phyloP scores from a whole-genome alignment of 139 green algal genomes.

The Eudorina sp. region DNA sequence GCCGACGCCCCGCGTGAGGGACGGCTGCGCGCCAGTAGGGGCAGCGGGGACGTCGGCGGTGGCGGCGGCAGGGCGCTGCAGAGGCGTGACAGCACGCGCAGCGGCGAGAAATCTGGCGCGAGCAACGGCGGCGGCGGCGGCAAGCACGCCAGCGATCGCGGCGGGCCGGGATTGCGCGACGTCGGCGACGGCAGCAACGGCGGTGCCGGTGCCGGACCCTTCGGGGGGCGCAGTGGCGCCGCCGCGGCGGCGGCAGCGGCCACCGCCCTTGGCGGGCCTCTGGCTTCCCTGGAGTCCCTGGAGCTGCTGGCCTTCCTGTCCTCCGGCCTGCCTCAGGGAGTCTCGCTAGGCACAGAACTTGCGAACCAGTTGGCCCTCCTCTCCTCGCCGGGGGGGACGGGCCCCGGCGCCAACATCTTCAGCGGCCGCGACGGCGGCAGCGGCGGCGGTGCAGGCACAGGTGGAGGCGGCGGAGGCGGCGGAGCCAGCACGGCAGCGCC shows the following conservation, averaged over 20 bases:
- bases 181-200: not conserved
- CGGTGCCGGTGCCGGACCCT: not conserved
- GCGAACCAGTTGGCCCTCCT: not conserved
- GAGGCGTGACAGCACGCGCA: not conserved
- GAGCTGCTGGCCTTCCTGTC: constrained; percentile 40
- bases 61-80: not conserved
- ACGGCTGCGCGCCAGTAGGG: too few relatives aligned
- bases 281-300: constrained; percentile 16
- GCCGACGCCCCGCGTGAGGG: too few relatives aligned
- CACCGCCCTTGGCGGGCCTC: not conserved
- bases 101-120: not conserved
- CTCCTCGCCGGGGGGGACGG: not conserved
- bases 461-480: not conserved
- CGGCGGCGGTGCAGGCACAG: not conserved
- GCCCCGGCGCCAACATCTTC: too few relatives aligned
- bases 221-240: not conserved
- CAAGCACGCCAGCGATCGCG: too few relatives aligned
- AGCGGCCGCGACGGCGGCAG: not conserved
- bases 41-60: too few relatives aligned
- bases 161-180: not conserved
- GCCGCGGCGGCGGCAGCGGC: not conserved
- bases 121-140: not conserved
- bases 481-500: not conserved
- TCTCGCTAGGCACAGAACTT: not conserved
- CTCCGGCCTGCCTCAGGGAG: not conserved